phyloP scores from a whole-genome alignment of 2,329 filamentous ascomycete genomes.

The Diatrype stigma region DNA sequence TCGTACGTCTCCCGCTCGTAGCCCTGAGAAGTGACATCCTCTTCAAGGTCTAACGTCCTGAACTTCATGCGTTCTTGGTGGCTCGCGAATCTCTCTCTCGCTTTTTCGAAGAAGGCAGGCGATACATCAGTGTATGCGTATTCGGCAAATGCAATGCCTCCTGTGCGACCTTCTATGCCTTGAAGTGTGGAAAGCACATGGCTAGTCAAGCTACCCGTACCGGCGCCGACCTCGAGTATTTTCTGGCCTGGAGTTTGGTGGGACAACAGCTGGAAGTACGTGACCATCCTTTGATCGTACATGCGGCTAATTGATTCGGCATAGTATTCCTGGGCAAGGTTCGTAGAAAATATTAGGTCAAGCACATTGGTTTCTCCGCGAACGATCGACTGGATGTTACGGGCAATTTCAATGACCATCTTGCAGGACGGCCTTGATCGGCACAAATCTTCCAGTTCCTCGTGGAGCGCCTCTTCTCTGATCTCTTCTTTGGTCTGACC shows the following conservation, averaged over 20 bases:
- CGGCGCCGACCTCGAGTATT: background rate
- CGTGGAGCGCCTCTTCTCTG: no score
- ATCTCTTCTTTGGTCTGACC: no score
- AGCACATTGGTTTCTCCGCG: no score
- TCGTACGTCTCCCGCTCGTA: constrained; percentile 7
- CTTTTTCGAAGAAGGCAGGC: constrained; percentile 2
- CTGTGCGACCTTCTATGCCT: background rate
- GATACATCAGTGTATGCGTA: constrained; percentile 17
- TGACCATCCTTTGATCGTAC: background rate
- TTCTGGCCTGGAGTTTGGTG: background rate
- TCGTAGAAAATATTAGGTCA: no score
- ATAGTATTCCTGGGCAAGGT: background rate
- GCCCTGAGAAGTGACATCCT: constrained; percentile 7
- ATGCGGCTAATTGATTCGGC: background rate
- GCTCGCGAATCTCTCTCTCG: constrained; percentile 1
- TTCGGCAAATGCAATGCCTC: background rate
- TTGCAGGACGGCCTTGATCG: no score
- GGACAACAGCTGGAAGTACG: background rate
- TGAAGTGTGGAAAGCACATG: background rate
- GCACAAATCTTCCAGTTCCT: no score
- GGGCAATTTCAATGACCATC: no score
- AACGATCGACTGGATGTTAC: no score
- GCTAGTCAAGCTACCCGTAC: background rate
- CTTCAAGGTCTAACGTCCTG: constrained; percentile 15
- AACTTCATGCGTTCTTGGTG: constrained; percentile 9